Percentiles rank a stretch among this genome's conserved stretches.
These are phyloP conservation scores for Hypomontagnella submonticulosa DNA, from an alignment of 495 filamentous ascomycete genomes.

Conservation along the genomic window DNA sequence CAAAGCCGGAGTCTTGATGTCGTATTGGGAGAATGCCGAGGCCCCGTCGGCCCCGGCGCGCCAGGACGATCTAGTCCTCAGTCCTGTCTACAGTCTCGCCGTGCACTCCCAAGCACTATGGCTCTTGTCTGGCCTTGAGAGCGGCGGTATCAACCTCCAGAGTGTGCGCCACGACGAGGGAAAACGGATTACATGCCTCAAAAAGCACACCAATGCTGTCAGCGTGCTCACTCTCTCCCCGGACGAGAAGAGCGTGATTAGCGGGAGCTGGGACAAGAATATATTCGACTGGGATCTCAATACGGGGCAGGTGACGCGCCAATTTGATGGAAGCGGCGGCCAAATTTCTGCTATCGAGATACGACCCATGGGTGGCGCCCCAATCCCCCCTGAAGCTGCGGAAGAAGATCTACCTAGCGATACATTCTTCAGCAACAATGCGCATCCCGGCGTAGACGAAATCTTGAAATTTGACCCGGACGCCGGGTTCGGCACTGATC, in stretches of 20 bases:
- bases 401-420: slow-evolving; percentile 68
- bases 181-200: slow-evolving; percentile 81
- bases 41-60: slow-evolving; percentile 55
- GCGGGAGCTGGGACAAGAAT: slow-evolving; percentile 95
- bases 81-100: slow-evolving; percentile 93
- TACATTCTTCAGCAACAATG: slow-evolving; percentile 69
- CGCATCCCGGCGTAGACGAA: slow-evolving; percentile 49
- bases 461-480: slow-evolving; percentile 34
- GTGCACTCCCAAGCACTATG: slow-evolving; percentile 90
- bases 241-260: slow-evolving; percentile 89
- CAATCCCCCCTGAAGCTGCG: slow-evolving; percentile 77
- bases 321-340: slow-evolving; percentile 77
- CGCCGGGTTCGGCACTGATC: slow-evolving; percentile 16
- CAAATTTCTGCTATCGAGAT: slow-evolving; percentile 92
- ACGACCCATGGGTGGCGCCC: slow-evolving; percentile 77
- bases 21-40: slow-evolving; percentile 93
- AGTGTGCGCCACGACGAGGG: slow-evolving; percentile 96
- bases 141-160: slow-evolving; percentile 91
- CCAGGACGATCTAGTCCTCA: slow-evolving; percentile 68
- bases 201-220: slow-evolving; percentile 90
- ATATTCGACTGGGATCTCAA: slow-evolving; percentile 97
- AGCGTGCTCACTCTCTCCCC: slow-evolving; percentile 83
- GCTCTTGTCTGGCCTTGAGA: slow-evolving; percentile 89
- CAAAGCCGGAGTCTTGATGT: slow-evolving; percentile 91
- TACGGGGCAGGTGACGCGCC: slow-evolving; percentile 78